Percentiles rank a stretch among this genome's conserved stretches.
Evolutionary conservation across 768 basidiomycete species (phyloP).

Genomic region (Hygrophoropsis aurantiaca): DNA sequence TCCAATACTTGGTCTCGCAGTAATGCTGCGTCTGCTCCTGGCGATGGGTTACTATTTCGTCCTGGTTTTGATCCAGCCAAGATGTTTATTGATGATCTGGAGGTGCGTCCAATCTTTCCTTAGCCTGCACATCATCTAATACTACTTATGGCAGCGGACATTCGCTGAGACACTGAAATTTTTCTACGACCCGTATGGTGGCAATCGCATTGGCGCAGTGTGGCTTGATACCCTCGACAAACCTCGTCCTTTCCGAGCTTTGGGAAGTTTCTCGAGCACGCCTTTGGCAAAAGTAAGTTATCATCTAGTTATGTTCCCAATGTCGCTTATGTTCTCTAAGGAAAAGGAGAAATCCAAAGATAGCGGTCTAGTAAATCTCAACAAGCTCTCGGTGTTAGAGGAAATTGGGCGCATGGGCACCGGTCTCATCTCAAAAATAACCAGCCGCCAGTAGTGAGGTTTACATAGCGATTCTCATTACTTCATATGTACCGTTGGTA

Average conservation of each 20-base stretch:
- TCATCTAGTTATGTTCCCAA: background rate
- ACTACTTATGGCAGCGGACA: conserved; percentile 44
- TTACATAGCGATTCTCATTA: background rate
- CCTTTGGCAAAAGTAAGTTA: conserved; percentile 43
- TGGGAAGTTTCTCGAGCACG: conserved; percentile 75
- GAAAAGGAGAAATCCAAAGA: conserved; percentile 43
- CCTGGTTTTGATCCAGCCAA: conserved; percentile 83
- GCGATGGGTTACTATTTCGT: conserved; percentile 31
- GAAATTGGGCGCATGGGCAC: conserved; percentile 79
- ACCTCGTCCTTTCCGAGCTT: conserved; percentile 71
- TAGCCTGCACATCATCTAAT: background rate
- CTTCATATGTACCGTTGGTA: background rate
- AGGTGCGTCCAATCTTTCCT: conserved; percentile 44
- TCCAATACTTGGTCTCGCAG: conserved; percentile 43
- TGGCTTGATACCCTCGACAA: conserved; percentile 78
- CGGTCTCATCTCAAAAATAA: conserved; percentile 59
- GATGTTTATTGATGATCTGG: conserved; percentile 66
- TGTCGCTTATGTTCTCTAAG: conserved; percentile 3
- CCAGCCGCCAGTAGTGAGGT: conserved; percentile 6
- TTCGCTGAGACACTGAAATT: conserved; percentile 78
- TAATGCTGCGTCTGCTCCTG: conserved; percentile 28
- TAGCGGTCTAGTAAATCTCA: conserved; percentile 63
- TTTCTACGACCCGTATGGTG: conserved; percentile 85
- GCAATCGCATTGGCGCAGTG: conserved; percentile 73
- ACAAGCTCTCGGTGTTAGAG: conserved; percentile 61